These are phyloP conservation scores for Adansonia grandidieri DNA, from an alignment of 441 rosid species.

Conservation along the genomic window DNA sequence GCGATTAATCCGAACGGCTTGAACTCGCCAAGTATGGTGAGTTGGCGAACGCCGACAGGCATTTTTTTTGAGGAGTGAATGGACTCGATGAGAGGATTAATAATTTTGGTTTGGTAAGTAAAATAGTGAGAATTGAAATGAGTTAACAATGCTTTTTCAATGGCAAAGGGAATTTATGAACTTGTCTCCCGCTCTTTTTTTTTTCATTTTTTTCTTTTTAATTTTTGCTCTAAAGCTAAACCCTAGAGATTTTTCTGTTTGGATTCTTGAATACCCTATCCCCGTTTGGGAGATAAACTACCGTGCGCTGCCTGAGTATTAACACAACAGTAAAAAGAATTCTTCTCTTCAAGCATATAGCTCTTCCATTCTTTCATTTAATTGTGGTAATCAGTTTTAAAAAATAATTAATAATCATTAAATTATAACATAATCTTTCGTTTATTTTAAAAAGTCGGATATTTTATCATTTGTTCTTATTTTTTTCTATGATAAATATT, in stretches of 20 bases:
- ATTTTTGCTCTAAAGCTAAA: not conserved
- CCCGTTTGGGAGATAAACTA: too few relatives aligned
- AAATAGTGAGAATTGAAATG: not conserved
- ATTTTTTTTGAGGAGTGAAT: conserved; percentile 32
- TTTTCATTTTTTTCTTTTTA: not conserved
- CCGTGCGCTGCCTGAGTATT: too few relatives aligned
- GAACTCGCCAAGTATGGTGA: conserved; percentile 89
- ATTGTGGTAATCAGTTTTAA: too few relatives aligned
- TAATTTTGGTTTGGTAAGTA: conserved; percentile 2
- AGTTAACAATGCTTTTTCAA: not conserved
- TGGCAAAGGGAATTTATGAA: not conserved
- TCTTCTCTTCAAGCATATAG: too few relatives aligned
- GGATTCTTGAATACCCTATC: not conserved
- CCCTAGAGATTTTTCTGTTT: conserved; percentile 34
- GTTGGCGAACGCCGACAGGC: conserved; percentile 69
- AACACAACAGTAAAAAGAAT: too few relatives aligned
- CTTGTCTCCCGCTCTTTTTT: conserved; percentile 31
- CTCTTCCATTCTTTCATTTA: too few relatives aligned
- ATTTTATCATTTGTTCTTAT: too few relatives aligned
- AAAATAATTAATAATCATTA: too few relatives aligned
- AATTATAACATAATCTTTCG: too few relatives aligned
- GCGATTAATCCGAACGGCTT: conserved; percentile 90
- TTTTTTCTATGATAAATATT: too few relatives aligned
- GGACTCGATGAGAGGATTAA: not conserved
- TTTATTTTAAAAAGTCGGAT: too few relatives aligned